A percentile compares a stretch with the other conserved stretches of the same genome.
These are phyloP conservation scores for Corymbia calophylla DNA, from an alignment of 441 rosid species.

Conservation along the genomic window DNA sequence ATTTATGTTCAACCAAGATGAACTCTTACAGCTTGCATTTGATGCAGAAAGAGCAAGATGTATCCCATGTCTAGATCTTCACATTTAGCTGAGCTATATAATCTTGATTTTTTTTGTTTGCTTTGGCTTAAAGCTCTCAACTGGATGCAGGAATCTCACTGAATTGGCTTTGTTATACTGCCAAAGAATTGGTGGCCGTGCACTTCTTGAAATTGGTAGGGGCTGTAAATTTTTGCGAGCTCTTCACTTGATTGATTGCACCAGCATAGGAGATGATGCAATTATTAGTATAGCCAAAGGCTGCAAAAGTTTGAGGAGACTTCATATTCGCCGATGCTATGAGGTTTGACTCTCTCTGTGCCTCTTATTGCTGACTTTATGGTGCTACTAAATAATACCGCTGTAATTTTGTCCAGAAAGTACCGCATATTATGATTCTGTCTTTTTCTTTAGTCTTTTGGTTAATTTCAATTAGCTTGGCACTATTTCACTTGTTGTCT, in stretches of 20 bases:
- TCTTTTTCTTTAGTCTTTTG: neutral
- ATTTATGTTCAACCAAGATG: neutral
- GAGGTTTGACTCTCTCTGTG: constrained; percentile 43
- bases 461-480: neutral
- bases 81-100: neutral
- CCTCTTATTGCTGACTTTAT: neutral
- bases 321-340: constrained; percentile 85
- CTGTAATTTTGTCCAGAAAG: neutral
- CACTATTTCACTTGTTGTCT: neutral
- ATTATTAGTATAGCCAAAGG: constrained; percentile 78
- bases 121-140: neutral
- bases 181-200: constrained; percentile 68
- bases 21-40: neutral
- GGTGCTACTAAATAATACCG: neutral
- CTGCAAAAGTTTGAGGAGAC: constrained; percentile 72
- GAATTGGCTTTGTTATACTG: constrained; percentile 78
- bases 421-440: neutral
- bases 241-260: constrained; percentile 87
- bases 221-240: constrained; percentile 72
- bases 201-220: constrained; percentile 68
- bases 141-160: constrained; percentile 51
- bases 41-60: neutral
- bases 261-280: constrained; percentile 70
- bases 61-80: neutral
- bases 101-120: neutral